phyloP scores from a whole-genome alignment of 768 basidiomycete species.

The Cyclocybe cylindracea region DNA sequence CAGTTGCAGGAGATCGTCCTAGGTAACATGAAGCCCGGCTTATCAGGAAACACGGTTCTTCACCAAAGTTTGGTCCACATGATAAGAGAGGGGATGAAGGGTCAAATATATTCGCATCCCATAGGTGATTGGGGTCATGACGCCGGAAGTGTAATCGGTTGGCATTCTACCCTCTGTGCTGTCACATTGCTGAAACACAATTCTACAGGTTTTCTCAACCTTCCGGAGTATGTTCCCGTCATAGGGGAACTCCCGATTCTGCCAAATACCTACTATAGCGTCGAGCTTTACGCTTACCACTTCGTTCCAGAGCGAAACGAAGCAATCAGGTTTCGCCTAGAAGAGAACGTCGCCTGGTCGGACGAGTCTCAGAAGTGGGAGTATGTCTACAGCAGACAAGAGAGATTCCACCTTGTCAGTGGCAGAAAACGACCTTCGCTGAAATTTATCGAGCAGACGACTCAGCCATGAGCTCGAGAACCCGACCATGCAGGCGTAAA shows the following conservation, averaged over 20 bases:
- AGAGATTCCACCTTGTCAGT: slow-evolving; percentile 45
- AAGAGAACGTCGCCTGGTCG: slow-evolving; percentile 47
- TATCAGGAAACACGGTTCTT: slow-evolving; percentile 50
- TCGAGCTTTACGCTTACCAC: slow-evolving; percentile 52
- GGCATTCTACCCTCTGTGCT: slow-evolving; percentile 8
- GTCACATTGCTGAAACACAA: not conserved
- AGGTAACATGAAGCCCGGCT: slow-evolving; percentile 42
- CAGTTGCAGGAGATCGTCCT: slow-evolving; percentile 53
- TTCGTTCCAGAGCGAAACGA: slow-evolving; percentile 50
- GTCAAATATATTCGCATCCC: slow-evolving; percentile 53
- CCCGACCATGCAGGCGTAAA: too few relatives aligned
- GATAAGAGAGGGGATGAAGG: slow-evolving; percentile 43
- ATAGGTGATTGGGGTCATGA: slow-evolving; percentile 60
- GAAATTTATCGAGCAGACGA: slow-evolving; percentile 21
- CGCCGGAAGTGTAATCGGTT: slow-evolving; percentile 50
- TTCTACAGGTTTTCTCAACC: slow-evolving; percentile 41
- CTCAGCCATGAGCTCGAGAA: not conserved
- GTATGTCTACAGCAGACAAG: slow-evolving; percentile 52
- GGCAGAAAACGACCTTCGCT: slow-evolving; percentile 13
- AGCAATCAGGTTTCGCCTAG: slow-evolving; percentile 43
- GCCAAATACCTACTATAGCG: slow-evolving; percentile 52
- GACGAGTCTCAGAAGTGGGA: slow-evolving; percentile 39
- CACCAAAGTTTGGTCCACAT: slow-evolving; percentile 41
- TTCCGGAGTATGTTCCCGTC: slow-evolving; percentile 45
- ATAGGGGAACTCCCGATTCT: slow-evolving; percentile 49